Evolutionary conservation across 805 yeast genomes (phyloP).

Genomic region (Metschnikowia similis): DNA sequence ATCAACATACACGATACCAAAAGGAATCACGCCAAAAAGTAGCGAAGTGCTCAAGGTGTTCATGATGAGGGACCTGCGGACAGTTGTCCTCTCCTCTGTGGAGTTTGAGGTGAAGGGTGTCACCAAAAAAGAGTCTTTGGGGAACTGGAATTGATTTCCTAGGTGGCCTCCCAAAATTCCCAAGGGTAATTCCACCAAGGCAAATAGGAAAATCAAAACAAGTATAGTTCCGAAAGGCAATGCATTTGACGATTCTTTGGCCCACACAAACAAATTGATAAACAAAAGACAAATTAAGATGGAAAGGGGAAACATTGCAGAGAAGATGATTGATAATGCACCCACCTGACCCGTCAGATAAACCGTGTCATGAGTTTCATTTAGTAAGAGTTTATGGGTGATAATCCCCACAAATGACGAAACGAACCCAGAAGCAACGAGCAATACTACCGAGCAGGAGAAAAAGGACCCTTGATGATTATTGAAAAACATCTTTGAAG

Average conservation of each 20-base stretch:
- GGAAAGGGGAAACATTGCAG: constrained; percentile 43
- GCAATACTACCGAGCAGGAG: constrained; percentile 54
- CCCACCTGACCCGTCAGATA: constrained; percentile 15
- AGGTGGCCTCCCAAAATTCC: constrained; percentile 67
- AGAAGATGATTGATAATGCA: constrained; percentile 25
- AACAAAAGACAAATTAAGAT: constrained; percentile 49
- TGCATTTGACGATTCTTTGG: constrained; percentile 67
- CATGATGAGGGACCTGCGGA: constrained; percentile 19
- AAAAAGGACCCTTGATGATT: constrained; percentile 65
- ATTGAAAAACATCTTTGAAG: constrained; percentile 55
- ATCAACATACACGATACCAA: constrained; percentile 77
- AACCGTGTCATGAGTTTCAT: constrained; percentile 26
- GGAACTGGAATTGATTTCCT: constrained; percentile 36
- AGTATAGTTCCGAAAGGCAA: constrained; percentile 75
- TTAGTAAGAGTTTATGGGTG: constrained; percentile 52
- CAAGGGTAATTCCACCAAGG: constrained; percentile 68
- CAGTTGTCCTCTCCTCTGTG: not conserved
- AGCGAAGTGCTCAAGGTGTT: constrained; percentile 28
- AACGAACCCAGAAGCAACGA: constrained; percentile 66
- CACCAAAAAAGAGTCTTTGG: constrained; percentile 19
- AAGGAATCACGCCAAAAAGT: constrained; percentile 71
- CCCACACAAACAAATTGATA: constrained; percentile 71
- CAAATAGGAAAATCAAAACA: constrained; percentile 53
- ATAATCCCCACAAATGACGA: constrained; percentile 72
- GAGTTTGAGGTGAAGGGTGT: constrained; percentile 7